phyloP scores from a whole-genome alignment of 495 filamentous ascomycete species.

The Trichoderma gamsii region DNA sequence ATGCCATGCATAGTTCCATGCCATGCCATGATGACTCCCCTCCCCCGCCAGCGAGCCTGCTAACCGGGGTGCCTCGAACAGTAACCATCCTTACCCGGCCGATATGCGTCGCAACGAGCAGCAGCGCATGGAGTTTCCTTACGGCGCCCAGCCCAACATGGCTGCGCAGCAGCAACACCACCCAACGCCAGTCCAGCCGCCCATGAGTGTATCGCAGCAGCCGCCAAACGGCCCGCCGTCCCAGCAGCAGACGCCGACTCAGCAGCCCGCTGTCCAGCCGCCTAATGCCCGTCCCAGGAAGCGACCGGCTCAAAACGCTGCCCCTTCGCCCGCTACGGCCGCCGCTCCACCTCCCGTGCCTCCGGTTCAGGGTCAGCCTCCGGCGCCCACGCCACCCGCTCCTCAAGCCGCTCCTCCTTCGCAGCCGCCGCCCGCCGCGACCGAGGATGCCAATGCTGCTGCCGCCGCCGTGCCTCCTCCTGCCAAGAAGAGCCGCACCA shows the following conservation, averaged over 20 bases:
- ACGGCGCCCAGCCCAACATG: conserved; percentile 22
- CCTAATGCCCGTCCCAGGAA: conserved; percentile 23
- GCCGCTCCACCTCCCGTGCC: conserved; percentile 10
- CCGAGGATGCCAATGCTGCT: conserved; percentile 28
- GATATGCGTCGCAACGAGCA: conserved; percentile 40
- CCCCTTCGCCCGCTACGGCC: conserved; percentile 16
- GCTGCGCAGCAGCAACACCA: conserved; percentile 31
- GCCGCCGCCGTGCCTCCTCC: conserved; percentile 44
- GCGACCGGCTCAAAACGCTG: conserved; percentile 25
- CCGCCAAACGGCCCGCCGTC: conserved; percentile 23
- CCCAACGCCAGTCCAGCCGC: conserved; percentile 34
- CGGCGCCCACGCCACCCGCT: conserved; percentile 18
- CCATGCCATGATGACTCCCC: conserved; percentile 21
- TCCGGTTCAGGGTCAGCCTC: conserved; percentile 10
- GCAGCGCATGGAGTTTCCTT: conserved; percentile 23
- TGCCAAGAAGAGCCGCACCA: conserved; percentile 87
- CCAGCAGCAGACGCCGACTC: conserved; percentile 40
- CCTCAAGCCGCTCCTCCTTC: conserved; percentile 23
- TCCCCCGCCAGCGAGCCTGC: conserved; percentile 24
- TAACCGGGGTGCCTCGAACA: conserved; percentile 28
- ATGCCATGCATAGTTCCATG: conserved; percentile 14
- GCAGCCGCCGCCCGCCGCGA: conserved; percentile 17
- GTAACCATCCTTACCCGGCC: conserved; percentile 34
- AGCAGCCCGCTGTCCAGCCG: conserved; percentile 28
- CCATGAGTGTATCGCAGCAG: conserved; percentile 31